A percentile compares a stretch with the other conserved stretches of the same genome.
Evolutionary conservation across 1,284 basidiomycete genomes (phyloP).

Genomic region (Cryptococcus sp.): DNA sequence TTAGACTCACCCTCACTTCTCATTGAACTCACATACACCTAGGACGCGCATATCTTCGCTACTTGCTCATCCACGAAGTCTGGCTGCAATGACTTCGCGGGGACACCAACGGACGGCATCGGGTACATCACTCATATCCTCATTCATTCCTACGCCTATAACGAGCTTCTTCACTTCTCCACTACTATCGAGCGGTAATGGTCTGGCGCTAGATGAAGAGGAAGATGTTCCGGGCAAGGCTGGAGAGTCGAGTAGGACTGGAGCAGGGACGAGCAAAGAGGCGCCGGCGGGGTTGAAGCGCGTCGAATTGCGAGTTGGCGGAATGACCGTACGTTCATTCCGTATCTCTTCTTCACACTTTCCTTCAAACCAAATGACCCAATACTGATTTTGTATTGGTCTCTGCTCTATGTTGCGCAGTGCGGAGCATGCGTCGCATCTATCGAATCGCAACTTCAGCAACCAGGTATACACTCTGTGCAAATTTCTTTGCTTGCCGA

Average conservation of each 20-base stretch:
- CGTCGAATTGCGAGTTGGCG: conserved; percentile 52
- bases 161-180: conserved; percentile 24
- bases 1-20: too few species aligned
- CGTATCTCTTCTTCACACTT: not conserved
- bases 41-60: too few species aligned
- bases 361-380: not conserved
- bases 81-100: too few species aligned
- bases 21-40: too few species aligned
- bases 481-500: conserved; percentile 94
- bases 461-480: conserved; percentile 80
- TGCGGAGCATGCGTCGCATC: conserved; percentile 60
- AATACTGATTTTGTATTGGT: conserved; percentile 12
- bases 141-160: conserved; percentile 17
- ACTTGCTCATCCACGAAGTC: too few species aligned
- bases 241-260: conserved; percentile 14
- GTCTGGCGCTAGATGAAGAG: conserved; percentile 1
- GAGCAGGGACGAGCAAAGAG: conserved; percentile 11
- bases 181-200: conserved; percentile 1
- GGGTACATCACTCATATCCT: too few species aligned
- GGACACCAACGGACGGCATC: too few species aligned
- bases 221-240: conserved; percentile 19
- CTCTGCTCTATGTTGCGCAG: conserved; percentile 15
- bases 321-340: conserved; percentile 49
- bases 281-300: conserved; percentile 22
- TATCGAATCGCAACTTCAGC: conserved; percentile 90